Conservation (phyloP, 345 rosid genomes). For the Linum tenue region DNA sequence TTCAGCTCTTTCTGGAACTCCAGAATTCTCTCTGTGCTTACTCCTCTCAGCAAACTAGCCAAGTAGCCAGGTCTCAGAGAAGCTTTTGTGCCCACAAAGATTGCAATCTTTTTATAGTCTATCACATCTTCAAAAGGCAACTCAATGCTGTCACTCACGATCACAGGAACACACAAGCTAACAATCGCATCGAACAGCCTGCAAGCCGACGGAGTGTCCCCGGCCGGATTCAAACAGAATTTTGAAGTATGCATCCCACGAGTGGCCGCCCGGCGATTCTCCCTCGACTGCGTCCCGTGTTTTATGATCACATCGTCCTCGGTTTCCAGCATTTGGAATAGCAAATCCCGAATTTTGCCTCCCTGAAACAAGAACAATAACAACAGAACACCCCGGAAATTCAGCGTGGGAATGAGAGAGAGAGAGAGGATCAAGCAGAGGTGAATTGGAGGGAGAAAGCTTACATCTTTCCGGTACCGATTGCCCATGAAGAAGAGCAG, state of each 20-base stretch:
- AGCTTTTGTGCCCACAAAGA: conserved; percentile 59
- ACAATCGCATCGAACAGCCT: conserved; percentile 94
- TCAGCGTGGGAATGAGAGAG: background rate
- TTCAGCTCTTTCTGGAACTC: conserved; percentile 71
- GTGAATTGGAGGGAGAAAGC: background rate
- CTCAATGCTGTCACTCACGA: conserved; percentile 81
- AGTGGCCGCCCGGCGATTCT: conserved; percentile 83
- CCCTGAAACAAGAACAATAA: conserved; percentile 34
- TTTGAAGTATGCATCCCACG: conserved; percentile 92
- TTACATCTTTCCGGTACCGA: conserved; percentile 86
- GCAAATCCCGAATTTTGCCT: conserved; percentile 87
- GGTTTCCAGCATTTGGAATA: conserved; percentile 74
- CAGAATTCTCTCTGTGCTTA: conserved; percentile 43
- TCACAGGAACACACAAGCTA: conserved; percentile 91
- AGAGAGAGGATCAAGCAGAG: no score
- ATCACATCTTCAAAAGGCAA: conserved; percentile 90
- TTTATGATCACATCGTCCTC: conserved; percentile 74
- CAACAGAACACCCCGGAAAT: background rate
- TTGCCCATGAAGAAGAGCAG: conserved; percentile 98
- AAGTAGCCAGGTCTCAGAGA: conserved; percentile 66
- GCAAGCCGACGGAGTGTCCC: conserved; percentile 98
- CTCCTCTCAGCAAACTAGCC: conserved; percentile 48
- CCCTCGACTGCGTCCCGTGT: conserved; percentile 95
- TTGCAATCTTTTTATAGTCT: conserved; percentile 73
- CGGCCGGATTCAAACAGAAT: conserved; percentile 96